phyloP scores from a whole-genome alignment of 306 rosid genomes.

The Prunus armeniaca region DNA sequence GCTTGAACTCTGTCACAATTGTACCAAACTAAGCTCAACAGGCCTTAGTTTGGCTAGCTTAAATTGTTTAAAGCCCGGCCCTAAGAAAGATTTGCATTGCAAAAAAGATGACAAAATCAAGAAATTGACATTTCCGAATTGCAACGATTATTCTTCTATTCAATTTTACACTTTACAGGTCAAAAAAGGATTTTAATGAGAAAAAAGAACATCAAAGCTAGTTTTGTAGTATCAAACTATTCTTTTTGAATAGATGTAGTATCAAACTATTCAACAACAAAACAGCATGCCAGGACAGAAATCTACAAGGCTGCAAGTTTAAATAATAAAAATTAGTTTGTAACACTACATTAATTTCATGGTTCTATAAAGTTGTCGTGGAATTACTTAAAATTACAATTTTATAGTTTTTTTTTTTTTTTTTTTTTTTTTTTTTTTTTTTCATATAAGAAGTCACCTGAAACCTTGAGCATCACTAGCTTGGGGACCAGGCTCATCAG shows the following conservation, averaged over 20 bases:
- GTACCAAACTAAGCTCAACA: neutral
- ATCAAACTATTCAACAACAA: neutral
- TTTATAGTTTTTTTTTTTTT: neutral
- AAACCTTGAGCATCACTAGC: conserved; percentile 58
- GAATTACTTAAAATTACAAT: neutral
- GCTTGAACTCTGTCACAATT: neutral
- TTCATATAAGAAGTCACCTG: conserved; percentile 49
- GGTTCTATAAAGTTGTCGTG: neutral
- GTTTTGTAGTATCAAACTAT: neutral
- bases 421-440: neutral
- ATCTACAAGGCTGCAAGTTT: neutral
- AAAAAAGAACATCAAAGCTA: neutral
- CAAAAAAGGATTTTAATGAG: neutral
- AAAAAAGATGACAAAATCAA: neutral
- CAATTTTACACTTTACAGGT: neutral
- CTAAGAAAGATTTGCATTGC: neutral
- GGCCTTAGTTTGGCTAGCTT: neutral
- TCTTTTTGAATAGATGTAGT: neutral
- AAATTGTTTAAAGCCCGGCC: neutral
- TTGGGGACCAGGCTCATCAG: conserved; percentile 50
- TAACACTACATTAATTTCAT: neutral
- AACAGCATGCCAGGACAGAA: neutral
- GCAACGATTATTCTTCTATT: neutral
- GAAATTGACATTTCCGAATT: neutral
- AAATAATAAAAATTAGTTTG: neutral